phyloP scores from a whole-genome alignment of 805 yeast genomes.

The Danielia oregonensis region DNA sequence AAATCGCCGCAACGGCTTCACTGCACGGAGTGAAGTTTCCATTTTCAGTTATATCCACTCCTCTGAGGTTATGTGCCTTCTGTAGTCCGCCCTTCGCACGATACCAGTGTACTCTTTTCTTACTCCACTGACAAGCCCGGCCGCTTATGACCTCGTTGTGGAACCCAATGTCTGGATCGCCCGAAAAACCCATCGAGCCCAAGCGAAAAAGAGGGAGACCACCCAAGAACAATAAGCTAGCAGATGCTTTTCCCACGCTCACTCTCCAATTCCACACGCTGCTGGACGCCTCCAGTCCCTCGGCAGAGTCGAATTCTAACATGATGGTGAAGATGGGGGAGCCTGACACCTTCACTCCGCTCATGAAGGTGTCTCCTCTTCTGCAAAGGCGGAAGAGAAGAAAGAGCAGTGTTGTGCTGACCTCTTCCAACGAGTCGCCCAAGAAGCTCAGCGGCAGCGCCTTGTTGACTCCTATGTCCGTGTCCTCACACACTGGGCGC shows the following conservation, averaged over 20 bases:
- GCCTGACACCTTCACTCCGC: constrained; percentile 42
- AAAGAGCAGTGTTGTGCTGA: constrained; percentile 6
- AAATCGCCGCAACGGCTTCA: too few species aligned
- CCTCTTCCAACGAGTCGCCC: constrained; percentile 3
- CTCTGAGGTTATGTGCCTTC: too few species aligned
- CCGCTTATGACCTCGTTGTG: too few species aligned
- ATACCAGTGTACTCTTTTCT: too few species aligned
- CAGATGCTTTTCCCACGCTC: constrained; percentile 28
- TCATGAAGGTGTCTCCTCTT: constrained; percentile 40
- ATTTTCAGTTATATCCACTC: too few species aligned
- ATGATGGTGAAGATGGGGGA: constrained; percentile 36
- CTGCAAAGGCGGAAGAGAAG: constrained; percentile 5
- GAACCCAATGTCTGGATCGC: neutral
- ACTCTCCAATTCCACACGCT: constrained; percentile 40
- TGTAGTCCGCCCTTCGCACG: too few species aligned
- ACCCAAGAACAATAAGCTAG: constrained; percentile 38
- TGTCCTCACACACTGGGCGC: neutral
- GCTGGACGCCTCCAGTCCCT: constrained; percentile 32
- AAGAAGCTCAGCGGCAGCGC: neutral
- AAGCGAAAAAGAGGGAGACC: constrained; percentile 45
- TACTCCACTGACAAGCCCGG: too few species aligned
- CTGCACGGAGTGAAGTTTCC: too few species aligned
- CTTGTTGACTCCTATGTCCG: constrained; percentile 2
- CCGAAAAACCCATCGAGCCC: constrained; percentile 12
- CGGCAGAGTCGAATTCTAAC: constrained; percentile 38